Evolutionary conservation across 2,329 filamentous ascomycete genomes (phyloP), one percentile per base, ranked within the genome.

Genomic region (Uncinocarpus reesii): DNA sequence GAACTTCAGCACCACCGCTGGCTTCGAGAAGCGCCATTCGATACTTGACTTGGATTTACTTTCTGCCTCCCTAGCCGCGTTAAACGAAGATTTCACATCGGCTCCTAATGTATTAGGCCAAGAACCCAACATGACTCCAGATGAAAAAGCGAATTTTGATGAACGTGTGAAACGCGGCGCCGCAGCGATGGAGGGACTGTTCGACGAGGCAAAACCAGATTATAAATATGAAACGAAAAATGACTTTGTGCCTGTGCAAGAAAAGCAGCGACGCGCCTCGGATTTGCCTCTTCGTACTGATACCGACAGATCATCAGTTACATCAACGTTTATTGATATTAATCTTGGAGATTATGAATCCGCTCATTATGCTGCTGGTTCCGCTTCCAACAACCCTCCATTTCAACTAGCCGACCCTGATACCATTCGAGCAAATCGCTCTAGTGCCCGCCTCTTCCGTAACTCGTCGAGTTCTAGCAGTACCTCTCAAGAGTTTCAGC

Each of bases 1-100:
- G 79, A 80, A 79, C 49, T 82, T 82, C 58, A 81, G 77, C 55
- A 79, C 77, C 4, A 80, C 77, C 2, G 76, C 77, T 53, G 73
- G 76, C 11, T 81, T 81, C 54, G 75, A 81, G 52, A 66, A 69
- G 48, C 60, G 71, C 28, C 71, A 72, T 42, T 73, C 71, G 2
- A 65, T 71, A 35, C 66, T 73, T 40, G 63, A 69, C 52, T 53
- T 70, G 7, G 65, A 72, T 53, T 64, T 72, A 50, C 61, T 74
- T 31, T 62, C 64, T 11, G 71, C 73, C 43, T 71, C 71, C 1
- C 62, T 74, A 42, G 65, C 68, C 13, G 64, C 66, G 37, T 56
- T 70, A 46, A 65, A 72, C 58, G 57, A 68, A 57, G 60, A 69
- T 44, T 57, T 37, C 52, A 52, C 40, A n/a, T 40, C 43, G 51